Evolutionary conservation across 2,329 filamentous ascomycete genomes (phyloP).

Genomic region (Trichoderma sp.): DNA sequence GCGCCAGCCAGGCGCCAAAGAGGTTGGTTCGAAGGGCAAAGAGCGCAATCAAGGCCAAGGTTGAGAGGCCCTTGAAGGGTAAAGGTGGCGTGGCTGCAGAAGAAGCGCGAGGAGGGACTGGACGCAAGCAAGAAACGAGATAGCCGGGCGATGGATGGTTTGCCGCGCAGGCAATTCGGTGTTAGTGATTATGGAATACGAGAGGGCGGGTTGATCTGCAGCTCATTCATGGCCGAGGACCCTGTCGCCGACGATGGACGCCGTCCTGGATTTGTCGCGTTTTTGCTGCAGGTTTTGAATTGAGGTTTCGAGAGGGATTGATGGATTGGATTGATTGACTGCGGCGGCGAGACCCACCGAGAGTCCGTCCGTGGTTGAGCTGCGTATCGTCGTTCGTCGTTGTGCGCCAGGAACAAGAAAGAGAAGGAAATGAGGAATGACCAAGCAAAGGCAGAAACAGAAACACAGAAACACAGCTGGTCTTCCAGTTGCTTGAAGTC

Average conservation of each 20-base stretch:
- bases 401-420: not conserved
- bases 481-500: not conserved
- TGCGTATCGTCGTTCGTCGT: not conserved
- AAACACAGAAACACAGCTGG: not conserved
- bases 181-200: not conserved
- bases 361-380: not conserved
- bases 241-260: not conserved
- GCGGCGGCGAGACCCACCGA: not conserved
- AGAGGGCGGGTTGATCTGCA: not conserved
- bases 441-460: not conserved
- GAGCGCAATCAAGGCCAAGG: not conserved
- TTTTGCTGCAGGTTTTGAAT: not conserved
- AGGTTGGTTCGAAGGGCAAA: not conserved
- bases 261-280: not conserved
- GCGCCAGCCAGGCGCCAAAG: slow-evolving; percentile 7
- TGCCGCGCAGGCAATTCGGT: not conserved
- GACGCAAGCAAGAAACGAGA: not conserved
- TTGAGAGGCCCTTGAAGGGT: not conserved
- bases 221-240: not conserved
- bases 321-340: not conserved
- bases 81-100: not conserved
- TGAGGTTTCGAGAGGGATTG: not conserved
- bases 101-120: not conserved
- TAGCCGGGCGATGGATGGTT: not conserved
- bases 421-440: not conserved